phyloP scores from a whole-genome alignment of 1,139 yeast species.

The Sugiyamaella xylanicola region DNA sequence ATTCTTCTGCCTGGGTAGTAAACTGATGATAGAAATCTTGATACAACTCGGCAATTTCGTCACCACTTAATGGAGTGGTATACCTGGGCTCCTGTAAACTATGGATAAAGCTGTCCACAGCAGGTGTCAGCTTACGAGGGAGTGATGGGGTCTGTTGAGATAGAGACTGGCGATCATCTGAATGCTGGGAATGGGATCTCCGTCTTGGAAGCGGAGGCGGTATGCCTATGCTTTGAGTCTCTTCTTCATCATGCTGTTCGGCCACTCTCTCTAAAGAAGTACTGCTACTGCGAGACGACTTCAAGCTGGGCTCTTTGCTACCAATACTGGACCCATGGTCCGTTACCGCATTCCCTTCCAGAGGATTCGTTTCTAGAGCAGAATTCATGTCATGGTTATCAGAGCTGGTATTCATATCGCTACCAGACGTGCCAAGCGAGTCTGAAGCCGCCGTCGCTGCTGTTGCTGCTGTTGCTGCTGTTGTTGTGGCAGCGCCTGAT shows the following conservation, averaged over 20 bases:
- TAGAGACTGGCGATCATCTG: slow-evolving; percentile 1
- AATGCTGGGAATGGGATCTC: slow-evolving; percentile 15
- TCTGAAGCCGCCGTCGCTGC: too few relatives aligned
- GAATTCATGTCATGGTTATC: not conserved
- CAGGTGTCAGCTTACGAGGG: slow-evolving; percentile 17
- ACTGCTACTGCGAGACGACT: slow-evolving; percentile 14
- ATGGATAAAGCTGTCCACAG: slow-evolving; percentile 49
- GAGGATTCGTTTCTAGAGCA: not conserved
- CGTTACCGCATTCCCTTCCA: not conserved
- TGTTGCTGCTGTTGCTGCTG: too few relatives aligned
- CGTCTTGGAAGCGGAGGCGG: slow-evolving; percentile 24
- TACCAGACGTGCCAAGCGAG: too few relatives aligned
- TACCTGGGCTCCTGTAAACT: slow-evolving; percentile 60
- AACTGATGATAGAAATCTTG: slow-evolving; percentile 54
- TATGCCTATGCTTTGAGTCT: not conserved
- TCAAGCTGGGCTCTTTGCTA: slow-evolving; percentile 12
- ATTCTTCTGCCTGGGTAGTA: slow-evolving; percentile 36
- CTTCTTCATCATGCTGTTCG: slow-evolving; percentile 7
- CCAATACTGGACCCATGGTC: not conserved
- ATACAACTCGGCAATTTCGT: slow-evolving; percentile 55
- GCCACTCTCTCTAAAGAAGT: slow-evolving; percentile 14
- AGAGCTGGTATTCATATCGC: not conserved
- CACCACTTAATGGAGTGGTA: slow-evolving; percentile 53
- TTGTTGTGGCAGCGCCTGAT: too few relatives aligned
- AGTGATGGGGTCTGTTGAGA: slow-evolving; percentile 12